These are phyloP conservation scores for Trichoderma koningiopsis DNA, from an alignment of 2,329 filamentous ascomycete species.

Conservation along the genomic window DNA sequence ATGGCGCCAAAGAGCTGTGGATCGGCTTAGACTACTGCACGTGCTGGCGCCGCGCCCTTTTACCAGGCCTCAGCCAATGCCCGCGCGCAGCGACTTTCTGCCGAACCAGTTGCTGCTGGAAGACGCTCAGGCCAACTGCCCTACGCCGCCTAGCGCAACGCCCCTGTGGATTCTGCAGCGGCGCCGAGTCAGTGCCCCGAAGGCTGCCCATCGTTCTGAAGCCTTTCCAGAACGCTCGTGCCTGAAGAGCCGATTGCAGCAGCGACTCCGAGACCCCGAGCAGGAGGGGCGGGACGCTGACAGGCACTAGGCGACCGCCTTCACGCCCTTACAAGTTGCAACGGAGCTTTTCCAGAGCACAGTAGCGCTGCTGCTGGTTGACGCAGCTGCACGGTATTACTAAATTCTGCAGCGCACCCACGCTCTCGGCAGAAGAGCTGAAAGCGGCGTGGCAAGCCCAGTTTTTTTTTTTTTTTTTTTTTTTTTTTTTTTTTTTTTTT, in stretches of 20 bases:
- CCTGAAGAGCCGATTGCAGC: neutral
- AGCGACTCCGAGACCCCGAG: neutral
- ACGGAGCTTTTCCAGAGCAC: neutral
- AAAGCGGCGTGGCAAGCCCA: neutral
- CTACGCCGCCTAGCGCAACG: constrained; percentile 19
- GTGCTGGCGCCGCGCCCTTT: neutral
- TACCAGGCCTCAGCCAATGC: constrained; percentile 4
- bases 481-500: neutral
- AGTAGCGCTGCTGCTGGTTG: neutral
- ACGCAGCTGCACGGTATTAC: neutral
- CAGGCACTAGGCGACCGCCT: neutral
- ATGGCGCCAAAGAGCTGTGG: constrained; percentile 1
- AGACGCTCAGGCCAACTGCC: constrained; percentile 15
- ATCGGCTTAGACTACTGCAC: constrained; percentile 12
- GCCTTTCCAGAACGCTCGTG: constrained; percentile 21
- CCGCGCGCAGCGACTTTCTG: neutral
- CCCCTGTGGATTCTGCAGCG: constrained; percentile 6
- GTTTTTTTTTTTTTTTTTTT: neutral
- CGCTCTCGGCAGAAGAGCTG: neutral
- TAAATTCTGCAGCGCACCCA: constrained; percentile 1
- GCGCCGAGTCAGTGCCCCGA: constrained; percentile 3
- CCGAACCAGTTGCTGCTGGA: neutral
- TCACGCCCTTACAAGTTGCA: neutral
- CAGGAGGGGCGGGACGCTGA: neutral
- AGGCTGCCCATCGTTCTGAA: constrained; percentile 17